phyloP scores from a whole-genome alignment of 2,329 filamentous ascomycete genomes.

The Colletotrichum salicis region DNA sequence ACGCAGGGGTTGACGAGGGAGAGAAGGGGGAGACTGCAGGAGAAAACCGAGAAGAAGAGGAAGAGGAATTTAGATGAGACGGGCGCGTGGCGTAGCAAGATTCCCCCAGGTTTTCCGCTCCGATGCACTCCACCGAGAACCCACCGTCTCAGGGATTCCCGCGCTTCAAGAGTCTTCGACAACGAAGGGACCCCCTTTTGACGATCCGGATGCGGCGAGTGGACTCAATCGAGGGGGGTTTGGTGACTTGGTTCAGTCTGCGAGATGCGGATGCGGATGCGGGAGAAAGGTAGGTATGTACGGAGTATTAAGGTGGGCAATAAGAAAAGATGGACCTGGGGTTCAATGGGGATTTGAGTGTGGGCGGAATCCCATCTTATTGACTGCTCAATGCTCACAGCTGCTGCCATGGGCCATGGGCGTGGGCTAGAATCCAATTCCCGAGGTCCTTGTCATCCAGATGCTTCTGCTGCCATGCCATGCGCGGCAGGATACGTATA shows the following conservation, averaged over 20 bases:
- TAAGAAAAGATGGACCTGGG: background rate
- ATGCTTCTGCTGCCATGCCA: background rate
- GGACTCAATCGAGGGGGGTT: background rate
- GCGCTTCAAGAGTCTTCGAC: background rate
- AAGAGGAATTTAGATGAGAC: slow-evolving; percentile 16
- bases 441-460: background rate
- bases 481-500: background rate
- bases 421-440: background rate
- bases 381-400: no score
- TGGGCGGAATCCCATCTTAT: slow-evolving; percentile 2
- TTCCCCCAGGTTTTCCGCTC: slow-evolving; percentile 24
- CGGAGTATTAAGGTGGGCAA: background rate
- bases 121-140: slow-evolving; percentile 11
- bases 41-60: background rate
- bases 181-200: slow-evolving; percentile 4
- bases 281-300: background rate
- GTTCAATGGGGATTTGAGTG: background rate
- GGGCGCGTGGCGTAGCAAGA: slow-evolving; percentile 25
- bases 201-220: slow-evolving; percentile 19
- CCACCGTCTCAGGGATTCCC: background rate
- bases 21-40: background rate
- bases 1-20: slow-evolving; percentile 27
- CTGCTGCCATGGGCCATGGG: background rate
- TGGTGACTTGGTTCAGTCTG: background rate
- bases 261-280: slow-evolving; percentile 1